These are phyloP conservation scores for Saturnispora dispora DNA, from an alignment of 805 yeast species.

Conservation along the genomic window DNA sequence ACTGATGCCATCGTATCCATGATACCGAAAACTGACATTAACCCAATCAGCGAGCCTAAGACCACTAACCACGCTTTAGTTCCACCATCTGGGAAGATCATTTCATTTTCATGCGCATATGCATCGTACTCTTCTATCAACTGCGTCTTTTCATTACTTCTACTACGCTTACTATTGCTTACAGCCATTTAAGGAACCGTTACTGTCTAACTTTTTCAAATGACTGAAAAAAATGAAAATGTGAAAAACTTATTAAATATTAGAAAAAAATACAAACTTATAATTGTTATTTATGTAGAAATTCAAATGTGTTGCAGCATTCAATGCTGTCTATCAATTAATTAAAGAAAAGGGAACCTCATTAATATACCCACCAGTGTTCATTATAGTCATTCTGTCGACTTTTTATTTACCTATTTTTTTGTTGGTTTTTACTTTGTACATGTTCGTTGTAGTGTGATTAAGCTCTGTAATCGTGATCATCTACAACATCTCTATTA, in stretches of 20 bases:
- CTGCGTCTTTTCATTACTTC: background rate
- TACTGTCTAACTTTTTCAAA: background rate
- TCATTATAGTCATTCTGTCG: background rate
- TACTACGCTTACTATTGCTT: background rate
- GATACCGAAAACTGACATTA: slow-evolving; percentile 46
- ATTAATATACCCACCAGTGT: background rate
- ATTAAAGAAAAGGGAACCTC: background rate
- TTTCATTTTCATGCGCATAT: slow-evolving; percentile 19
- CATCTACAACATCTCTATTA: background rate
- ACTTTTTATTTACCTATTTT: background rate
- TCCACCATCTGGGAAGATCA: slow-evolving; percentile 54
- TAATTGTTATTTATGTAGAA: background rate
- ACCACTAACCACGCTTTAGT: slow-evolving; percentile 31
- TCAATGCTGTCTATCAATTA: background rate
- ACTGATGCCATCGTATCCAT: slow-evolving; percentile 54
- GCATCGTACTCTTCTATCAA: slow-evolving; percentile 15
- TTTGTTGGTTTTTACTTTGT: background rate
- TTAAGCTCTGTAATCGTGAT: background rate
- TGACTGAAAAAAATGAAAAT: background rate
- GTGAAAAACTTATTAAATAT: background rate
- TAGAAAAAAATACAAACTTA: background rate
- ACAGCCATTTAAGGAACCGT: background rate
- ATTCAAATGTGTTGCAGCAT: background rate
- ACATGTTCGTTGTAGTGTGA: background rate
- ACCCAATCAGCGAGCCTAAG: too few species aligned